Conservation (phyloP, 495 filamentous ascomycete genomes). For the Aspergillus saccharolyticus region DNA sequence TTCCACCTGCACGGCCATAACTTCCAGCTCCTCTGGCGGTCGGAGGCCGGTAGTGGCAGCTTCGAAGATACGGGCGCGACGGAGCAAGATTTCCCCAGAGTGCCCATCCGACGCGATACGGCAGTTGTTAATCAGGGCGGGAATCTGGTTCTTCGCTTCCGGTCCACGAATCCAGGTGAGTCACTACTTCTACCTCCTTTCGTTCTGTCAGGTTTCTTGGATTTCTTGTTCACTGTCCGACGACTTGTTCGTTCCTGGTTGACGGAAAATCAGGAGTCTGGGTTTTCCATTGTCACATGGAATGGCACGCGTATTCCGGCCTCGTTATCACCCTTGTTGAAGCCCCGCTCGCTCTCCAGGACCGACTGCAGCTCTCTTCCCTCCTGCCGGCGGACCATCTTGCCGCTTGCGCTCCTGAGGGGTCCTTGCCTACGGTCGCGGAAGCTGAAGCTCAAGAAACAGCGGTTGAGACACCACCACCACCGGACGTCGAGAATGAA, state of each 20-base stretch:
- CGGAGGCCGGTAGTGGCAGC: neutral
- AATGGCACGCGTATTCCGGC: constrained; percentile 74
- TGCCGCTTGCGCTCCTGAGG: neutral
- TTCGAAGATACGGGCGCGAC: neutral
- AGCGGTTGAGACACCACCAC: no score
- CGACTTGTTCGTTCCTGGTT: constrained; percentile 45
- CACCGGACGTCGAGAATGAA: neutral
- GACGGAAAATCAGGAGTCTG: constrained; percentile 56
- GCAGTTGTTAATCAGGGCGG: constrained; percentile 51
- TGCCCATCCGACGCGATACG: constrained; percentile 57
- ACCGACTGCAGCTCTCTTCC: constrained; percentile 5
- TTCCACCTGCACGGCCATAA: constrained; percentile 63
- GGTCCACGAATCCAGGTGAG: constrained; percentile 54
- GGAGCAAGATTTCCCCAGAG: neutral
- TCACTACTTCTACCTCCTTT: neutral
- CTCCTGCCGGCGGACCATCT: neutral
- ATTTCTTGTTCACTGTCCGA: no score
- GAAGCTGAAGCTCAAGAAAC: no score
- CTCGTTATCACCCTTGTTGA: constrained; percentile 69
- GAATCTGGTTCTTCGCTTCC: constrained; percentile 60
- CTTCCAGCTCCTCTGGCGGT: constrained; percentile 44
- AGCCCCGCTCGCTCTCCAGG: constrained; percentile 59
- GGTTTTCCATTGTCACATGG: constrained; percentile 78
- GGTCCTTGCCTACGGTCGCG: no score
- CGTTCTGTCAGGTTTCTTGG: constrained; percentile 36